Conservation (phyloP, 2,329 filamentous ascomycete genomes). For the Pestalotiopsis sp. region DNA sequence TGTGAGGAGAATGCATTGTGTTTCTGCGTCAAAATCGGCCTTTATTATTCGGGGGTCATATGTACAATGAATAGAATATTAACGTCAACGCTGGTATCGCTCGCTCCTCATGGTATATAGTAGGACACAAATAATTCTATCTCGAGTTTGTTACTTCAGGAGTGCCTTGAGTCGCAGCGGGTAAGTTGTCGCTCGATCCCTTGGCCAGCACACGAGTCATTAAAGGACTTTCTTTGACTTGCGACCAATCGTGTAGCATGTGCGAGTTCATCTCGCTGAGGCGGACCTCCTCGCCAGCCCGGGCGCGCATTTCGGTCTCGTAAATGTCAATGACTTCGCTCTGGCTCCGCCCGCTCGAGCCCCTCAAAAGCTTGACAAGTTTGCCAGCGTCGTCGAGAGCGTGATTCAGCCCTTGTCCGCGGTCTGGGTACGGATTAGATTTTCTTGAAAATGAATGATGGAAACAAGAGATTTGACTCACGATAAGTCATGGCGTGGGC, state of each 20-base stretch:
- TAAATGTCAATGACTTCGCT: slow-evolving; percentile 36
- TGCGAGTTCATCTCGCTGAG: slow-evolving; percentile 42
- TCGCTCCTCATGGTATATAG: background rate
- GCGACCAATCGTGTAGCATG: slow-evolving; percentile 46
- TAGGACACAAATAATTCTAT: background rate
- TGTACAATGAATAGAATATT: background rate
- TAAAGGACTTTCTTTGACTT: slow-evolving; percentile 31
- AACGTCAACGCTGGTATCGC: background rate
- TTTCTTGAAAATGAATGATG: background rate
- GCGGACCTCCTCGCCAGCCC: slow-evolving; percentile 44
- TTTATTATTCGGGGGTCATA: background rate
- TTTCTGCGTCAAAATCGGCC: no score
- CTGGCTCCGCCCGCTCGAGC: slow-evolving; percentile 16
- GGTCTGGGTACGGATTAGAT: slow-evolving; percentile 25
- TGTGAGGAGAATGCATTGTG: background rate
- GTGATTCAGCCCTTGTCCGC: slow-evolving; percentile 52
- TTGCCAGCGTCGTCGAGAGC: slow-evolving; percentile 43
- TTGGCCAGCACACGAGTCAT: slow-evolving; percentile 23
- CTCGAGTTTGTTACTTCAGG: background rate
- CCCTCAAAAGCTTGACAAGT: slow-evolving; percentile 33
- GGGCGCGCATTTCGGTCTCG: slow-evolving; percentile 46
- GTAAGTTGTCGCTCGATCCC: slow-evolving; percentile 6
- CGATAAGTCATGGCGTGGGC: slow-evolving; percentile 37
- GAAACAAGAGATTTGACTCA: slow-evolving; percentile 18
- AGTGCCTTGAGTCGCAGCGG: background rate